These are phyloP conservation scores for Trametes maxima DNA, from an alignment of 768 basidiomycete genomes.

Conservation along the genomic window DNA sequence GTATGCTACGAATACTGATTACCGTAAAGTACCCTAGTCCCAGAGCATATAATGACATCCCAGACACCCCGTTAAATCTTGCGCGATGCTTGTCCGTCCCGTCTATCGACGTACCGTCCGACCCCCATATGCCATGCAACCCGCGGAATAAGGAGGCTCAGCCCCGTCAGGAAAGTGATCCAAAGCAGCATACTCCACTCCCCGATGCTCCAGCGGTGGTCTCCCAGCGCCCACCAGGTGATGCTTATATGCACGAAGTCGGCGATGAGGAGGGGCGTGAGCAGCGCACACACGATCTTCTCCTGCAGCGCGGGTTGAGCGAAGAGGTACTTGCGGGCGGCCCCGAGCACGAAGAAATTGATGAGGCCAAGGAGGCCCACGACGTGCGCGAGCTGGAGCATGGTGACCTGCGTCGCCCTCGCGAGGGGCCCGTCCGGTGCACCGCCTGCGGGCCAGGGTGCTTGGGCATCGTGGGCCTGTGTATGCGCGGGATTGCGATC, in stretches of 20 bases:
- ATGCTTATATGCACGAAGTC: conserved; percentile 67
- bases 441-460: conserved; percentile 61
- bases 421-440: conserved; percentile 55
- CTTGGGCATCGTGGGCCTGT: conserved; percentile 74
- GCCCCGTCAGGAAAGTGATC: conserved; percentile 62
- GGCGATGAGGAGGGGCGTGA: conserved; percentile 69
- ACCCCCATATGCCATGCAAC: conserved; percentile 76
- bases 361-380: conserved; percentile 73
- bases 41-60: background rate
- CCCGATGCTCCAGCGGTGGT: conserved; percentile 59
- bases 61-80: conserved; percentile 14
- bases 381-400: conserved; percentile 77
- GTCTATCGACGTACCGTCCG: conserved; percentile 68
- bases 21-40: conserved; percentile 18
- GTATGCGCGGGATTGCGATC: background rate
- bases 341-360: conserved; percentile 66
- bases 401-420: conserved; percentile 65
- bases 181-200: conserved; percentile 73
- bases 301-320: conserved; percentile 68
- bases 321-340: conserved; percentile 61
- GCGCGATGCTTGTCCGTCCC: conserved; percentile 47
- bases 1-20: conserved; percentile 19
- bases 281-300: conserved; percentile 62
- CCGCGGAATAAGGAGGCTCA: conserved; percentile 69
- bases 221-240: conserved; percentile 78